Evolutionary conservation across 306 rosid genomes (phyloP).

Genomic region (Senna tora): DNA sequence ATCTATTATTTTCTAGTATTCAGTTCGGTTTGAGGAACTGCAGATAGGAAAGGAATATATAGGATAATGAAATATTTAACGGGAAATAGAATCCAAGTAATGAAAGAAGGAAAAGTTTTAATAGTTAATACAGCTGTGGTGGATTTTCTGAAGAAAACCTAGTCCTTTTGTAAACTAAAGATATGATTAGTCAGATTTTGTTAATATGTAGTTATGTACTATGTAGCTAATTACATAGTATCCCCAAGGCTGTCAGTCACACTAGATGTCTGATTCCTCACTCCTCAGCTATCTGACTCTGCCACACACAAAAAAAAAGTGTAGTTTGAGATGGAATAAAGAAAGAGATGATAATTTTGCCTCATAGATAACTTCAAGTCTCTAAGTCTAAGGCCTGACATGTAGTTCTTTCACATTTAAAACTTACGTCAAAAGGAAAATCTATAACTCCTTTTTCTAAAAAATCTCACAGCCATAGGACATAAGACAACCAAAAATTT

Average conservation of each 20-base stretch:
- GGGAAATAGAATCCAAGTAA: background rate
- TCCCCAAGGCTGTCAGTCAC: background rate
- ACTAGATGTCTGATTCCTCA: slow-evolving; percentile 9
- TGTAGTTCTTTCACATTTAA: slow-evolving; percentile 28
- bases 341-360: slow-evolving; percentile 49
- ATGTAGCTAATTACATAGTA: background rate
- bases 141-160: background rate
- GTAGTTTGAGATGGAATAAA: slow-evolving; percentile 42
- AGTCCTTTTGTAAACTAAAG: background rate
- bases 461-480: too few relatives aligned
- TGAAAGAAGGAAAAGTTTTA: background rate
- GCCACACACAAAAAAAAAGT: slow-evolving; percentile 15
- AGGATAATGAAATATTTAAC: background rate
- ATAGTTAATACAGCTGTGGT: background rate
- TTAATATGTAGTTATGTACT: background rate
- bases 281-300: background rate
- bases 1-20: background rate
- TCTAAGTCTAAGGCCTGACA: background rate
- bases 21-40: background rate
- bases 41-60: background rate
- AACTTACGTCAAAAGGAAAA: slow-evolving; percentile 16
- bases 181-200: background rate
- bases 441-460: slow-evolving; percentile 36
- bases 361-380: slow-evolving; percentile 34
- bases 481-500: too few relatives aligned